Evolutionary conservation across 257 asterid genomes (phyloP).

Genomic region (Rehmannia glutinosa): DNA sequence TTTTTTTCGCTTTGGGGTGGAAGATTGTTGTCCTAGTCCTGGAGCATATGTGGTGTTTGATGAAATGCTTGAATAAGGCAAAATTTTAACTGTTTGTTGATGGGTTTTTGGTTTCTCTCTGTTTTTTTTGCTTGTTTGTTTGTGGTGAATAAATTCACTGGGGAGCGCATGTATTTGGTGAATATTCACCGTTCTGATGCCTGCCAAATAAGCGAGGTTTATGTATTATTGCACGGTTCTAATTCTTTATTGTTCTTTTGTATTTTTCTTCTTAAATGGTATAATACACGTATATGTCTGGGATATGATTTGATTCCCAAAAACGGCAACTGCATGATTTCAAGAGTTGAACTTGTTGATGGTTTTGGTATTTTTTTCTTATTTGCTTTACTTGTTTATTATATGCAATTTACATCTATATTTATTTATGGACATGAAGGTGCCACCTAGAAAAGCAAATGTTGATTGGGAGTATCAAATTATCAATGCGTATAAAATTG

Average conservation of each 20-base stretch:
- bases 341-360: background rate
- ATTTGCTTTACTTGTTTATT: background rate
- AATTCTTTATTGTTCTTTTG: background rate
- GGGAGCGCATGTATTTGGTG: background rate
- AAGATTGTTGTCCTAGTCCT: background rate
- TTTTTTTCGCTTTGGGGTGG: background rate
- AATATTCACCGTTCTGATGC: too few relatives aligned
- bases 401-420: background rate
- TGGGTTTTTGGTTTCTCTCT: background rate
- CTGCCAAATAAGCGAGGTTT: too few relatives aligned
- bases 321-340: background rate
- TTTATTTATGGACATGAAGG: too few relatives aligned
- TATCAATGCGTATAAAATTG: too few relatives aligned
- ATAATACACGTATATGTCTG: too few relatives aligned
- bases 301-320: too few relatives aligned
- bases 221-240: too few relatives aligned
- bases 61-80: constrained; percentile 11
- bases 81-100: background rate
- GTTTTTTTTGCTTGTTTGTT: background rate
- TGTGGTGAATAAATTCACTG: background rate
- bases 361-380: background rate
- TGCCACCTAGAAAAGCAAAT: background rate
- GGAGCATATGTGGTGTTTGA: background rate
- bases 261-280: background rate
- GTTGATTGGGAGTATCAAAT: too few relatives aligned